Conservation (phyloP, 2,329 filamentous ascomycete genomes). For the Rachicladosporium sp. region DNA sequence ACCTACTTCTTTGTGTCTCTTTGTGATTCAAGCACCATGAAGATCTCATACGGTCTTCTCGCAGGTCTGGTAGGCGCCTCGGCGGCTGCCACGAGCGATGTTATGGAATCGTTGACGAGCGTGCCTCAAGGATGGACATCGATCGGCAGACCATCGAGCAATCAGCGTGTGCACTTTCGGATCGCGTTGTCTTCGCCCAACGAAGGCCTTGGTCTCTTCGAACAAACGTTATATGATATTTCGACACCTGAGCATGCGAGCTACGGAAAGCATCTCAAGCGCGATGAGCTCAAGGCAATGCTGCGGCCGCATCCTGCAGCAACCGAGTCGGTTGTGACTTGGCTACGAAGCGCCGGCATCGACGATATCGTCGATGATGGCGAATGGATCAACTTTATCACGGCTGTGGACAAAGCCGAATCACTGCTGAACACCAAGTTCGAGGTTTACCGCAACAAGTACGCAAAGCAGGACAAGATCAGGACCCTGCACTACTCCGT, state of each 20-base stretch:
- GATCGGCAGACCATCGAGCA: too few species aligned
- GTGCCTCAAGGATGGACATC: too few species aligned
- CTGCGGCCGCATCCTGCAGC: slow-evolving; percentile 40
- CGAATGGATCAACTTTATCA: slow-evolving; percentile 51
- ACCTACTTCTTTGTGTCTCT: too few species aligned
- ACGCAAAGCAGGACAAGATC: slow-evolving; percentile 34
- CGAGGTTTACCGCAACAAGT: slow-evolving; percentile 40
- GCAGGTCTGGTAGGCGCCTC: too few species aligned
- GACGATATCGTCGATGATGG: slow-evolving; percentile 38
- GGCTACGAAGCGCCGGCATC: slow-evolving; percentile 44
- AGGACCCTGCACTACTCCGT: slow-evolving; percentile 50
- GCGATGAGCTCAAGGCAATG: slow-evolving; percentile 44
- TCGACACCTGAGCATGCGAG: slow-evolving; percentile 46
- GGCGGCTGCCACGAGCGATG: too few species aligned
- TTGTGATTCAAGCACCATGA: too few species aligned
- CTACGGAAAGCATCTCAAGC: slow-evolving; percentile 52
- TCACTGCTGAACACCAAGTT: slow-evolving; percentile 46
- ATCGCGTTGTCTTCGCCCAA: too few species aligned
- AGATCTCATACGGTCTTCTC: too few species aligned
- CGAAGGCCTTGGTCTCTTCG: slow-evolving; percentile 27
- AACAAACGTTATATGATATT: slow-evolving; percentile 47
- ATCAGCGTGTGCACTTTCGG: too few species aligned
- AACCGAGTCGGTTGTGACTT: slow-evolving; percentile 38
- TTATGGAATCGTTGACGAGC: too few species aligned
- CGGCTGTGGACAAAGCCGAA: slow-evolving; percentile 39